Evolutionary conservation across 352 stramenopile genomes (phyloP), one percentile per base, ranked within the genome.

Genomic region (Phytopythium ostracodes): DNA sequence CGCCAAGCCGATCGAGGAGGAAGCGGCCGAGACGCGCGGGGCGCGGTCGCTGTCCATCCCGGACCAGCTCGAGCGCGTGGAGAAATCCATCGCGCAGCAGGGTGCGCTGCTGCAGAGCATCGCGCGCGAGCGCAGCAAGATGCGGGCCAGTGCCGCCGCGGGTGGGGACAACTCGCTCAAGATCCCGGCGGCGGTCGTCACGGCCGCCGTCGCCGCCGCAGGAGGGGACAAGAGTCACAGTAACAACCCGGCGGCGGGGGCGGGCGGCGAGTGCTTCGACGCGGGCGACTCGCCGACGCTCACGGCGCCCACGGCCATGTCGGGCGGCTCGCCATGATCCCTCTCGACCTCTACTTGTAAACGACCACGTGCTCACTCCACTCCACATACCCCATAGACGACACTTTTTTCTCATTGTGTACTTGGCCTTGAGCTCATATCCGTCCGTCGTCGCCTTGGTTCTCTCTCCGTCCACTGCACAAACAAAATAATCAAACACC

Each of bases 1-100:
- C 5, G 9, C 47, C 11, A 27, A 25, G 11, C 25, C 46, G 46
- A 35, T 35, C 22, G 44, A 27, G 20, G n/a, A 58, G n/a, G 69
- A 56, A 3, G 54, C 59, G 25, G 46, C 66, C 29, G 66, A 54
- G 1, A 76, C 71, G 47, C 66, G 59, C 22, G 40, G 2, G 18
- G 14, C 72, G 35, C 73, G 77, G 15, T 79, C 77, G 3, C 51
- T 81, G 40, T 83, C 77, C 15, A 83, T 85, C 36, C 76, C 77
- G 6, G 73, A 84, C 52, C 72, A 77, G 33, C 60, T 85, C 11
- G 74, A 84, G 59, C 63, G 72, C 24, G 73, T 91, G 49, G 77
- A 89, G 64, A 70, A 72, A 33, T 87, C 77, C 22, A 86, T 89
- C 31, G 82, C 82, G 1, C 70, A 88, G 62, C 82, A 91, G 52